Evolutionary conservation across 2,329 filamentous ascomycete genomes (phyloP), one percentile per base, ranked within the genome.

Genomic region (Talaromyces amestolkiae): DNA sequence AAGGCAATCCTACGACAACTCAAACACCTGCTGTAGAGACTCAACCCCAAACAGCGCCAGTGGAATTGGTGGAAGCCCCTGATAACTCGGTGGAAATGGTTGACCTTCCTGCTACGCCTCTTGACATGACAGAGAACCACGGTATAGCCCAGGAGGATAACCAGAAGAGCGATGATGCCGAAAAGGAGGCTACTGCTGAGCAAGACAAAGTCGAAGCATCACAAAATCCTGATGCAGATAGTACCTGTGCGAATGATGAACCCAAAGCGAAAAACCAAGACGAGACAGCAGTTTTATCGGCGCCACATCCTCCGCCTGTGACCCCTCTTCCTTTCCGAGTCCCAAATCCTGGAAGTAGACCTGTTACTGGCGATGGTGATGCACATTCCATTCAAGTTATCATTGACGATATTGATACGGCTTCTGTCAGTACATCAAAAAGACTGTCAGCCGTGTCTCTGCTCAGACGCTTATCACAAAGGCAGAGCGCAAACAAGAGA

Each of bases 301-400:
- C 61, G 33, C 27, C 51, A 11, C 24, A 24, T 17, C 53, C 60
- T 31, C 64, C 64, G 15, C 35, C 39, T 62, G 33, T 65, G 37
- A 65, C 56, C 60, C 69, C 59, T 35, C 68, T 64, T 19, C 68
- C 66, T 24, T 72, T 60, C 63, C 72, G 68, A 64, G 66, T 65
- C 24, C 72, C 72, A 19, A 66, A 70, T 47, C 66, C 64, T 24
- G 67, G 66, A 31, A 62, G 54, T 27, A 70, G 68, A 27, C 61
- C 67, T 76, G 41, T 17, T 37, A 47, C 31, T 47, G 37, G 35
- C 37, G 80, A 84, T 6, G 81, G 82, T 17, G 83, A 84, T 22
- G 83, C 85, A 66, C 78, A 83, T 33, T 92, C 89, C 2, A 91
- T 91, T 1, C 82, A 91, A 22, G 91, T 89, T 3, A 90, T 90